These are phyloP conservation scores for Aspergillus vadensis DNA, from an alignment of 2,329 filamentous ascomycete genomes.

Conservation along the genomic window DNA sequence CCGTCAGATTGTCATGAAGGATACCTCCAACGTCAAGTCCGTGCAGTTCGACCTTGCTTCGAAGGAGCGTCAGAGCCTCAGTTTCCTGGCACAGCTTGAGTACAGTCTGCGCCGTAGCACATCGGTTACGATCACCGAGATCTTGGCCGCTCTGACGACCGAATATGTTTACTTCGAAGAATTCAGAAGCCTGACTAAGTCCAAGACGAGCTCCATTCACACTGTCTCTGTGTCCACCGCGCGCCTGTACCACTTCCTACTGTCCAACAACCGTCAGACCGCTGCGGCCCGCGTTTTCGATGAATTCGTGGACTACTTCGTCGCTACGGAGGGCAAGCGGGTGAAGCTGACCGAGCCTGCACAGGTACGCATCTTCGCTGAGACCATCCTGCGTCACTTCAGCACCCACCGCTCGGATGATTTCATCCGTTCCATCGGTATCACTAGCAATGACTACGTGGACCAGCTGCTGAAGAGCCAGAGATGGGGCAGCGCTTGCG, in stretches of 20 bases:
- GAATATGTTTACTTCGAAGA: slow-evolving; percentile 46
- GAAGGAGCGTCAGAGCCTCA: slow-evolving; percentile 39
- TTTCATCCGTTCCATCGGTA: slow-evolving; percentile 42
- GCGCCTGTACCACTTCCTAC: slow-evolving; percentile 39
- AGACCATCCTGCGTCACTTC: slow-evolving; percentile 38
- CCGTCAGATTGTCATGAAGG: slow-evolving; percentile 42
- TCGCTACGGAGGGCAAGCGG: slow-evolving; percentile 34
- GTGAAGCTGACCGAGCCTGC: slow-evolving; percentile 26
- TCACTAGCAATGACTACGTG: slow-evolving; percentile 35
- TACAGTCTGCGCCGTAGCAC: slow-evolving; percentile 35
- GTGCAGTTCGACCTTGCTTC: slow-evolving; percentile 38
- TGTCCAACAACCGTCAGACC: slow-evolving; percentile 25
- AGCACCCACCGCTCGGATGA: slow-evolving; percentile 36
- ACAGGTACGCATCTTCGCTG: slow-evolving; percentile 36
- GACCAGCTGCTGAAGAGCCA: slow-evolving; percentile 30
- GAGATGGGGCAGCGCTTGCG: slow-evolving; percentile 34
- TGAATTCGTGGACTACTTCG: slow-evolving; percentile 37
- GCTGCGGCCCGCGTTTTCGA: slow-evolving; percentile 32
- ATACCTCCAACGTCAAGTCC: slow-evolving; percentile 34
- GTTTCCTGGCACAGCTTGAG: slow-evolving; percentile 51
- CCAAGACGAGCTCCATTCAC: slow-evolving; percentile 41
- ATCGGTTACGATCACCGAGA: slow-evolving; percentile 42
- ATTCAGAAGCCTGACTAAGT: slow-evolving; percentile 40
- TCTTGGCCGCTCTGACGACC: slow-evolving; percentile 48
- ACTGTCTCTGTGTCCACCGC: slow-evolving; percentile 38